Percentiles rank a stretch among this genome's conserved stretches.
phyloP scores from a whole-genome alignment of 2,329 filamentous ascomycete species.

The Aspergillus bombycis region DNA sequence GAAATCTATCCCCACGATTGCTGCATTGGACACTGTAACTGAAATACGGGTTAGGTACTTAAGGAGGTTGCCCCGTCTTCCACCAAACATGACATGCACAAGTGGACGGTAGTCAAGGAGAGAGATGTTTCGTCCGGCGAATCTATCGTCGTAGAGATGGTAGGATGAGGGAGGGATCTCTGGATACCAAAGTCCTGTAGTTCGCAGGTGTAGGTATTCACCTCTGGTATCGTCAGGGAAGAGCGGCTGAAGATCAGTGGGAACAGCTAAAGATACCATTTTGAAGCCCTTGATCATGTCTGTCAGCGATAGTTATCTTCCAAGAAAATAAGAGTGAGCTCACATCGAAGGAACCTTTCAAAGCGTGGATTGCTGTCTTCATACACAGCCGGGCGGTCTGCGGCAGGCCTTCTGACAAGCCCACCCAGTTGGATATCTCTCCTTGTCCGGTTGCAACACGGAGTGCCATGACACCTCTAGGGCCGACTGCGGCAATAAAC shows the following conservation, averaged over 20 bases:
- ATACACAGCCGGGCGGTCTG: slow-evolving; percentile 22
- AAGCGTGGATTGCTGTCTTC: slow-evolving; percentile 18
- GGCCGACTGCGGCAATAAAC: slow-evolving; percentile 19
- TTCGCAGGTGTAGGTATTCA: slow-evolving; percentile 17
- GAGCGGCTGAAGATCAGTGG: slow-evolving; percentile 14
- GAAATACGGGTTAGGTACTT: slow-evolving; percentile 25
- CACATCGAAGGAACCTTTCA: slow-evolving; percentile 25
- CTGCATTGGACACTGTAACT: slow-evolving; percentile 14
- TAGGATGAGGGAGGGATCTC: slow-evolving; percentile 16
- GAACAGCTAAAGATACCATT: slow-evolving; percentile 23
- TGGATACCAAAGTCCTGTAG: slow-evolving; percentile 26
- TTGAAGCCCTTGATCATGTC: slow-evolving; percentile 20
- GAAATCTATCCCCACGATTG: slow-evolving; percentile 22
- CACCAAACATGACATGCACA: slow-evolving; percentile 25
- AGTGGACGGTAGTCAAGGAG: slow-evolving; percentile 20
- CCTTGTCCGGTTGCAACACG: slow-evolving; percentile 17
- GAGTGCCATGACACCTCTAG: slow-evolving; percentile 24
- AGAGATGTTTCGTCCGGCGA: slow-evolving; percentile 12
- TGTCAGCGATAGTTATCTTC: background rate
- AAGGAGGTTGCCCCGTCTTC: slow-evolving; percentile 17
- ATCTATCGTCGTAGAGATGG: slow-evolving; percentile 16
- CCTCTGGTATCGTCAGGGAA: slow-evolving; percentile 10
- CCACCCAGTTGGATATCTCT: slow-evolving; percentile 20
- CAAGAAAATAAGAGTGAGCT: background rate
- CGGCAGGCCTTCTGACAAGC: slow-evolving; percentile 17